phyloP scores from a whole-genome alignment of 2,329 filamentous ascomycete species.

The Pseudopyrenochaeta lycopersici region DNA sequence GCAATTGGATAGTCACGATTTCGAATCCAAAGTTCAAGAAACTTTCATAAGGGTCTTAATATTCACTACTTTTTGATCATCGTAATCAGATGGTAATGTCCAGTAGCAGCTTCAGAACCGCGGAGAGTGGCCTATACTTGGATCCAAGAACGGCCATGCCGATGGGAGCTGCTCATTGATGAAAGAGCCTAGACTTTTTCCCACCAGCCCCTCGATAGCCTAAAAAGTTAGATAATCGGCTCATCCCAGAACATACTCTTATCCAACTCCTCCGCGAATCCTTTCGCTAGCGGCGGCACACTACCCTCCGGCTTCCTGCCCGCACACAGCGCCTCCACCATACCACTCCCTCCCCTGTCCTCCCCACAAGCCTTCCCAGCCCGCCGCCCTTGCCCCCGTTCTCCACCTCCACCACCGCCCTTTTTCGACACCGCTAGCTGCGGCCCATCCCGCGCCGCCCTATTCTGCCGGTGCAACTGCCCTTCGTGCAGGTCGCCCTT shows the following conservation, averaged over 20 bases:
- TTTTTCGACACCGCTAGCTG: neutral
- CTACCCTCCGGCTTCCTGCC: slow-evolving; percentile 27
- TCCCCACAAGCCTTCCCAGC: neutral
- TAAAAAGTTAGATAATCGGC: slow-evolving; percentile 32
- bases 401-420: slow-evolving; percentile 4
- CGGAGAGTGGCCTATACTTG: too few species aligned
- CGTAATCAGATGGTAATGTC: too few species aligned
- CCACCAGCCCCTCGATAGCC: too few species aligned
- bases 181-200: too few species aligned
- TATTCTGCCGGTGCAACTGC: slow-evolving; percentile 43
- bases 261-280: slow-evolving; percentile 37
- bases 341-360: slow-evolving; percentile 2
- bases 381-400: slow-evolving; percentile 8
- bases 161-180: too few species aligned
- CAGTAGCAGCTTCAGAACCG: too few species aligned
- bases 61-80: too few species aligned
- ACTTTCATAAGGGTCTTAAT: too few species aligned
- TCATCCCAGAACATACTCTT: slow-evolving; percentile 42
- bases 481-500: slow-evolving; percentile 48
- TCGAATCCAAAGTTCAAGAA: too few species aligned
- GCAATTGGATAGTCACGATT: too few species aligned
- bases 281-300: slow-evolving; percentile 38
- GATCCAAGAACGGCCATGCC: too few species aligned
- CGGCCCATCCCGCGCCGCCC: slow-evolving; percentile 25
- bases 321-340: slow-evolving; percentile 26